A percentile compares a stretch with the other conserved stretches of the same genome.
Evolutionary conservation across 768 basidiomycete species (phyloP).

Genomic region (Albatrellus ellisii): DNA sequence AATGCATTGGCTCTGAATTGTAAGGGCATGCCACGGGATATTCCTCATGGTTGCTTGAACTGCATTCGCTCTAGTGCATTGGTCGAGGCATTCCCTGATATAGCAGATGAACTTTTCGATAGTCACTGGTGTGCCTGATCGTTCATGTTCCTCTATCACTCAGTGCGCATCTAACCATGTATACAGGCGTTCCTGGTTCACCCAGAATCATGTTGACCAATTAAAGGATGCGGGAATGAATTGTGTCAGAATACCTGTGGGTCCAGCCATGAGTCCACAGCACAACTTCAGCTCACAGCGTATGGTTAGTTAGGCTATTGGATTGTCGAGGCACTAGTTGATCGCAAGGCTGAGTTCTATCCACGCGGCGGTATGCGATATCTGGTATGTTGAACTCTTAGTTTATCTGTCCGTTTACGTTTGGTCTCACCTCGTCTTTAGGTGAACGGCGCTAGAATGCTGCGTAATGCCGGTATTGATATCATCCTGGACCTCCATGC

Average conservation of each 20-base stretch:
- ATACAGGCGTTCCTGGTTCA: constrained; percentile 60
- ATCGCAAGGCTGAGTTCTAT: constrained; percentile 46
- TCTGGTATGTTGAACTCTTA: constrained; percentile 30
- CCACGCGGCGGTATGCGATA: constrained; percentile 57
- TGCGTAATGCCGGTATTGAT: constrained; percentile 48
- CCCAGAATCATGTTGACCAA: constrained; percentile 40
- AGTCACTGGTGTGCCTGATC: constrained; percentile 41
- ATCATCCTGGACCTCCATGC: constrained; percentile 63
- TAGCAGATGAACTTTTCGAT: constrained; percentile 45
- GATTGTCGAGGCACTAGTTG: constrained; percentile 63
- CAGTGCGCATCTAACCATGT: background rate
- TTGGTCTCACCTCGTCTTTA: constrained; percentile 16
- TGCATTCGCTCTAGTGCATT: constrained; percentile 34
- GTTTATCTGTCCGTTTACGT: background rate
- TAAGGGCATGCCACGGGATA: constrained; percentile 17
- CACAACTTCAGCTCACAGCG: background rate
- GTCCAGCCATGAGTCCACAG: constrained; percentile 11
- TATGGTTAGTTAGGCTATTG: constrained; percentile 58
- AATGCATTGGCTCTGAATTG: constrained; percentile 60
- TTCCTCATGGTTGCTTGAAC: background rate
- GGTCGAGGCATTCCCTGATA: constrained; percentile 42
- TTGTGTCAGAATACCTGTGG: constrained; percentile 63
- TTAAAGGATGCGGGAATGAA: constrained; percentile 48
- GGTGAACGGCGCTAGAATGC: constrained; percentile 49
- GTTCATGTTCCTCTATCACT: background rate